Percentiles rank a stretch among this genome's conserved stretches.
These are phyloP conservation scores for Haplosporangium gracile DNA, from an alignment of 192 early-diverging fungal genomes.

Conservation along the genomic window DNA sequence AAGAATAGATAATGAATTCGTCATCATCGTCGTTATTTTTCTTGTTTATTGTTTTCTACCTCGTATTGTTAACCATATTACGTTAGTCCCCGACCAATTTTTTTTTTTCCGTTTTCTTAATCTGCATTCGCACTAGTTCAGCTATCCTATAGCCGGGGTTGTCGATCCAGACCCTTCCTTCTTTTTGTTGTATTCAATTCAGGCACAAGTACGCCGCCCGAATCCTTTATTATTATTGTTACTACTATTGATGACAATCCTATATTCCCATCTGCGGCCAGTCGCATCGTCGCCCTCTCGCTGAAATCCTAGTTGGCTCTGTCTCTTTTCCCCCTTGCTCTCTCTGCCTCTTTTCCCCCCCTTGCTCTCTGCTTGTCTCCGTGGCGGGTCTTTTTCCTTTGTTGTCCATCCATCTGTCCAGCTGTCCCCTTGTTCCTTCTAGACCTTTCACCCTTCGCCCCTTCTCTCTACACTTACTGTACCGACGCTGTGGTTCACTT, in stretches of 20 bases:
- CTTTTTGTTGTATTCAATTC: no score
- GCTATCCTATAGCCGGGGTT: no score
- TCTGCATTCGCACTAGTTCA: background rate
- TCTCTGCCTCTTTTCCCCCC: background rate
- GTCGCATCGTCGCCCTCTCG: background rate
- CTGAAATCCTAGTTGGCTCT: background rate
- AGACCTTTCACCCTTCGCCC: no score
- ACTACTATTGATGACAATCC: no score
- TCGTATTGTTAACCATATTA: background rate
- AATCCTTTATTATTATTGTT: no score
- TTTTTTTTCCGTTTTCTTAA: background rate
- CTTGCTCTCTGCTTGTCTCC: no score
- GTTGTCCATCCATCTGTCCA: background rate
- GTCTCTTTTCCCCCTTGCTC: background rate
- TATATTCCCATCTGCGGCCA: no score
- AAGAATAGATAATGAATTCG: no score
- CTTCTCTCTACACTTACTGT: no score
- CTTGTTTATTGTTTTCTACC: background rate
- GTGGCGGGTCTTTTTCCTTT: background rate
- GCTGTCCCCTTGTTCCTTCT: background rate
- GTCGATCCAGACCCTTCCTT: no score
- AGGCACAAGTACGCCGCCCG: no score
- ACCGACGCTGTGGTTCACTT: background rate
- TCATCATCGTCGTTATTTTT: background rate
- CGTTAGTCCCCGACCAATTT: background rate